A percentile compares a stretch with the other conserved stretches of the same genome.
phyloP scores from a whole-genome alignment of 495 filamentous ascomycete species.

The Lasiosphaeriaceae sp. region DNA sequence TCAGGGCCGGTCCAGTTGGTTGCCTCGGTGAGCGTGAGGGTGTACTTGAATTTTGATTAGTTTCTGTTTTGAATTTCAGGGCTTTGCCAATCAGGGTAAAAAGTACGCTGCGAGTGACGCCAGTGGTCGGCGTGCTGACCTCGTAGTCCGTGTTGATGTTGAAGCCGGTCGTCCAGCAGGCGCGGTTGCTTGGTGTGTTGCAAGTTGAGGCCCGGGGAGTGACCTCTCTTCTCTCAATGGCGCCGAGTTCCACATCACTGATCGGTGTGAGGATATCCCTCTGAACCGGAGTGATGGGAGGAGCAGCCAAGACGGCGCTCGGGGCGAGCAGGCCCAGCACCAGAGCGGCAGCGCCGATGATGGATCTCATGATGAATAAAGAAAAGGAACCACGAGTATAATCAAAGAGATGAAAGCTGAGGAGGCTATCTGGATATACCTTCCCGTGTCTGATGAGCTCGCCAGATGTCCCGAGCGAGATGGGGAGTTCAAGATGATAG shows the following conservation, averaged over 20 bases:
- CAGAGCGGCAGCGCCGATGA: slow-evolving; percentile 20
- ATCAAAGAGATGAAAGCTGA: slow-evolving; percentile 4
- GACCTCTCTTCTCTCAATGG: slow-evolving; percentile 3
- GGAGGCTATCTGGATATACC: slow-evolving; percentile 1
- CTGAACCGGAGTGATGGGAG: slow-evolving; percentile 10
- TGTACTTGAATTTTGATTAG: slow-evolving; percentile 25
- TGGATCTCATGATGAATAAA: slow-evolving; percentile 20
- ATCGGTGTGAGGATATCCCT: slow-evolving; percentile 9
- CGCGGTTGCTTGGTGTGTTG: slow-evolving; percentile 27
- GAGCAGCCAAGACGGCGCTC: slow-evolving; percentile 10
- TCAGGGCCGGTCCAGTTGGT: slow-evolving; percentile 40
- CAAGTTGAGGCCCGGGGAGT: slow-evolving; percentile 6
- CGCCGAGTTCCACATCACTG: too few species aligned
- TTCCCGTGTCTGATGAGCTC: neutral
- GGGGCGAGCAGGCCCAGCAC: slow-evolving; percentile 21
- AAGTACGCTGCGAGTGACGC: slow-evolving; percentile 17
- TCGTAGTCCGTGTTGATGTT: slow-evolving; percentile 33
- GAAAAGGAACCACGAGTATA: neutral
- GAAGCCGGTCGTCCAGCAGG: slow-evolving; percentile 31
- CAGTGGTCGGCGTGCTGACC: slow-evolving; percentile 19
- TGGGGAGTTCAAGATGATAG: neutral
- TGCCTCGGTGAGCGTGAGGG: slow-evolving; percentile 30
- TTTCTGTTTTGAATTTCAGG: neutral
- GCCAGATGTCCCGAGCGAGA: neutral
- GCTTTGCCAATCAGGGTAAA: neutral